phyloP scores from a whole-genome alignment of 768 basidiomycete species.

The Pleurotus tuoliensis region DNA sequence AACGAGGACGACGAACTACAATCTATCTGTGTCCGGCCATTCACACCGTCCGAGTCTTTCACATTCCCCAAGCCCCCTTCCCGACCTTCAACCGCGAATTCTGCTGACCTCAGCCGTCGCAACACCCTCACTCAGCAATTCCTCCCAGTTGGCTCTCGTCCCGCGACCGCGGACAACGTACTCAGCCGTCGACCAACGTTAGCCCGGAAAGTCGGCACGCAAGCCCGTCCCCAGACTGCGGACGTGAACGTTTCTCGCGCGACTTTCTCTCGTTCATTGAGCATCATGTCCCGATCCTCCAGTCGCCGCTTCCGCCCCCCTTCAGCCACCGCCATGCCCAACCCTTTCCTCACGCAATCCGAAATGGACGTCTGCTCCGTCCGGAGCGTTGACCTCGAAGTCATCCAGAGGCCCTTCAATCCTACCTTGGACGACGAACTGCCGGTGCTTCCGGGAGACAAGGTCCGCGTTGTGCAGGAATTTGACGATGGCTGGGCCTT shows the following conservation, averaged over 20 bases:
- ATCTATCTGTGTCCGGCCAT: slow-evolving; percentile 1
- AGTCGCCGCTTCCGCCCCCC: slow-evolving; percentile 7
- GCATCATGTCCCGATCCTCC: slow-evolving; percentile 7
- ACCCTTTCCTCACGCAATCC: slow-evolving; percentile 3
- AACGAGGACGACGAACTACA: neutral
- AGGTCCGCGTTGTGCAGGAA: slow-evolving; percentile 45
- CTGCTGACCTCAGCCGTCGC: neutral
- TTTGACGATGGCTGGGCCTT: slow-evolving; percentile 75
- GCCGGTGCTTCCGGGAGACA: slow-evolving; percentile 43
- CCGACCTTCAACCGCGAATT: slow-evolving; percentile 2
- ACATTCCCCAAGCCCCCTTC: slow-evolving; percentile 6
- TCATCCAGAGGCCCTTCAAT: slow-evolving; percentile 51
- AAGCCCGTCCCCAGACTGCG: slow-evolving; percentile 2
- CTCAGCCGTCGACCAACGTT: neutral
- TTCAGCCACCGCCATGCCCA: neutral
- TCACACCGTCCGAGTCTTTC: slow-evolving; percentile 2
- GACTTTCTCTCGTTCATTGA: slow-evolving; percentile 2
- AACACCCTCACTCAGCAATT: neutral
- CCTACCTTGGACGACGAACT: slow-evolving; percentile 61
- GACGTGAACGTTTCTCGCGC: slow-evolving; percentile 1
- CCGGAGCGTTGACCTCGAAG: slow-evolving; percentile 33
- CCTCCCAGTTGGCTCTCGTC: neutral
- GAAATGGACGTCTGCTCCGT: neutral
- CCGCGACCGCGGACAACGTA: slow-evolving; percentile 3
- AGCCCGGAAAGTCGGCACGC: neutral